These are phyloP conservation scores for Solanum piurae DNA, from an alignment of 257 asterid genomes.

Conservation along the genomic window DNA sequence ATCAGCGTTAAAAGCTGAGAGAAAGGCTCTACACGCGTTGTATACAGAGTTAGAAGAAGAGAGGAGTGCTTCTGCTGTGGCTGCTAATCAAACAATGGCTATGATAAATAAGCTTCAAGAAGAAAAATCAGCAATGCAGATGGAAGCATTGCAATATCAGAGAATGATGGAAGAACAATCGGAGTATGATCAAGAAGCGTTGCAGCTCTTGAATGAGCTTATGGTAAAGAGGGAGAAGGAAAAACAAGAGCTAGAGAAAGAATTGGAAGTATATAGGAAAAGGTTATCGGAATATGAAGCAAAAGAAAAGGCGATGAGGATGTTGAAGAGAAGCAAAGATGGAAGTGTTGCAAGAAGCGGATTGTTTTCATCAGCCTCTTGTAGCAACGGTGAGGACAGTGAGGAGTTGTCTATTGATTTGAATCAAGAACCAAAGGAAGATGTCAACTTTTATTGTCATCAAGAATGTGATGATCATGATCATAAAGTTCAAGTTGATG, in stretches of 20 bases:
- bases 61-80: constrained; percentile 89
- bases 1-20: constrained; percentile 52
- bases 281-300: constrained; percentile 54
- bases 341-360: constrained; percentile 49
- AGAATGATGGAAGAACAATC: constrained; percentile 99
- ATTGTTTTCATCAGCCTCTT: constrained; percentile 65
- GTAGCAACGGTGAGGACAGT: constrained; percentile 73
- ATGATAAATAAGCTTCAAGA: constrained; percentile 95
- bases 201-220: constrained; percentile 84
- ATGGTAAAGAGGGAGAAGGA: constrained; percentile 94
- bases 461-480: constrained; percentile 23
- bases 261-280: constrained; percentile 48
- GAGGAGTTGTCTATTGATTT: constrained; percentile 68
- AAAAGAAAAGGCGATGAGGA: constrained; percentile 43
- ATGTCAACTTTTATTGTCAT: constrained; percentile 29
- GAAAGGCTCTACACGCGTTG: constrained; percentile 62
- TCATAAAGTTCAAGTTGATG: constrained; percentile 48
- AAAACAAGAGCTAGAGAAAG: constrained; percentile 70
- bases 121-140: constrained; percentile 95
- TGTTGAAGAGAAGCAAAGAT: constrained; percentile 41
- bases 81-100: constrained; percentile 95
- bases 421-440: constrained; percentile 61
- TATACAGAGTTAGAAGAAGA: constrained; percentile 88
- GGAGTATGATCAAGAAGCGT: constrained; percentile 94
- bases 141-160: constrained; percentile 97